Conservation (phyloP, 1,284 basidiomycete genomes). For the Schizophyllum commune region DNA sequence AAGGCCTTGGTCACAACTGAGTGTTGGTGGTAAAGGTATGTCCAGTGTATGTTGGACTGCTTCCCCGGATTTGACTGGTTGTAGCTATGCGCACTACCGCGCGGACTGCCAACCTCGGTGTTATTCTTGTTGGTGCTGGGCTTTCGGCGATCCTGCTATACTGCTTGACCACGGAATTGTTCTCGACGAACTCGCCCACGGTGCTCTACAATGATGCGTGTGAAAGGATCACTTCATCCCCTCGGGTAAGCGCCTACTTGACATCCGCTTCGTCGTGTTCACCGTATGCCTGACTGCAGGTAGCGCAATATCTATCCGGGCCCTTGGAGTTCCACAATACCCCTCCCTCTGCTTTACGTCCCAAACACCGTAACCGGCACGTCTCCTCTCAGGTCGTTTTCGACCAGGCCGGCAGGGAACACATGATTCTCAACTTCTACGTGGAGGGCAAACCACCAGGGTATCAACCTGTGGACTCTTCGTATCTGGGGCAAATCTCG, state of each 20-base stretch:
- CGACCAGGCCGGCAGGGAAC: constrained; percentile 65
- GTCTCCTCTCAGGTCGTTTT: constrained; percentile 67
- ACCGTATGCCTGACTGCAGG: constrained; percentile 30
- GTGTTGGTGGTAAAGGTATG: constrained; percentile 75
- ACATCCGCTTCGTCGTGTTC: constrained; percentile 1
- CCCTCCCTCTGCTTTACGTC: constrained; percentile 59
- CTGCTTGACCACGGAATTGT: constrained; percentile 81
- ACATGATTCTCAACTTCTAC: constrained; percentile 76
- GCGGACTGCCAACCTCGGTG: constrained; percentile 73
- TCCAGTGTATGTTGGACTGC: constrained; percentile 11
- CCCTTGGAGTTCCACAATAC: constrained; percentile 72
- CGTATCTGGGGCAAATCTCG: constrained; percentile 33
- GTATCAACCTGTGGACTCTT: constrained; percentile 25
- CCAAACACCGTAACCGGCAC: constrained; percentile 72
- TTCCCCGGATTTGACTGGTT: constrained; percentile 4
- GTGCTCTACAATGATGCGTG: constrained; percentile 85
- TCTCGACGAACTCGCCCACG: constrained; percentile 89
- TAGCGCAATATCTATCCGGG: constrained; percentile 55
- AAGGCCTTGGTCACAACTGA: constrained; percentile 80
- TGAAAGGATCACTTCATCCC: constrained; percentile 71
- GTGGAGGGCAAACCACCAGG: constrained; percentile 48
- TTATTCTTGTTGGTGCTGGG: constrained; percentile 80
- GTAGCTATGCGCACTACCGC: constrained; percentile 74
- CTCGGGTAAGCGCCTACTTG: constrained; percentile 40
- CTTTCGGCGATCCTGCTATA: constrained; percentile 79